These are phyloP conservation scores for Afroboletus lepidellus DNA, from an alignment of 1,284 basidiomycete genomes.

Conservation along the genomic window DNA sequence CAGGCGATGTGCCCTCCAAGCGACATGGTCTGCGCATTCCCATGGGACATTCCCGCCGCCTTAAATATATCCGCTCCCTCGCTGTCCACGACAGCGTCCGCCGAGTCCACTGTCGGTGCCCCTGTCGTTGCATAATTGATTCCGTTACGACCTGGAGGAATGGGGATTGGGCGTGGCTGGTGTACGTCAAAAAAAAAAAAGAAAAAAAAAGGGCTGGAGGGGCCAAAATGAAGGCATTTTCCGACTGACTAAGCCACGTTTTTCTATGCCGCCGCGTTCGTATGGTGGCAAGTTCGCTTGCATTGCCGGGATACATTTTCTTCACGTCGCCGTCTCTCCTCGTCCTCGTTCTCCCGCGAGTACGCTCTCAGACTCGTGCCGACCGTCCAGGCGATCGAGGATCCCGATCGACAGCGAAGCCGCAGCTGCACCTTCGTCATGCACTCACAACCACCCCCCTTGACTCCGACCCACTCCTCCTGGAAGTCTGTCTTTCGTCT, in stretches of 20 bases:
- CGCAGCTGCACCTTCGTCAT: slow-evolving; percentile 12
- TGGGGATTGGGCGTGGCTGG: slow-evolving; percentile 5
- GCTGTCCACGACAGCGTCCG: neutral
- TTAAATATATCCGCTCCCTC: neutral
- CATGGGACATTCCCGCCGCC: slow-evolving; percentile 5
- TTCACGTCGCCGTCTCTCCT: slow-evolving; percentile 10
- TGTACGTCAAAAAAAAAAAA: neutral
- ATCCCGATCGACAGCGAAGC: slow-evolving; percentile 26
- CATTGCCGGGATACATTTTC: slow-evolving; percentile 26
- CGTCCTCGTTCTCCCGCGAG: slow-evolving; percentile 11
- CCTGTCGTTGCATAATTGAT: neutral
- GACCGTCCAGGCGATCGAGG: slow-evolving; percentile 17
- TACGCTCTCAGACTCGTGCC: slow-evolving; percentile 1
- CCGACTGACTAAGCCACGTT: slow-evolving; percentile 34
- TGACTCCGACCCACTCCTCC: slow-evolving; percentile 31
- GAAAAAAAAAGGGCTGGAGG: neutral
- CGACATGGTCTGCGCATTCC: slow-evolving; percentile 1
- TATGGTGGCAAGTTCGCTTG: slow-evolving; percentile 15
- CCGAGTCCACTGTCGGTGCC: neutral
- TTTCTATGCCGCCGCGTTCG: slow-evolving; percentile 1
- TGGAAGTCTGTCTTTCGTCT: slow-evolving; percentile 37
- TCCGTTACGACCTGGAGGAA: neutral
- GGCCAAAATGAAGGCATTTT: slow-evolving; percentile 15
- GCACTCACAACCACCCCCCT: slow-evolving; percentile 25
- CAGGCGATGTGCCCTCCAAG: neutral